Conservation (phyloP, 2,329 filamentous ascomycete genomes). For the Claviceps capensis region DNA sequence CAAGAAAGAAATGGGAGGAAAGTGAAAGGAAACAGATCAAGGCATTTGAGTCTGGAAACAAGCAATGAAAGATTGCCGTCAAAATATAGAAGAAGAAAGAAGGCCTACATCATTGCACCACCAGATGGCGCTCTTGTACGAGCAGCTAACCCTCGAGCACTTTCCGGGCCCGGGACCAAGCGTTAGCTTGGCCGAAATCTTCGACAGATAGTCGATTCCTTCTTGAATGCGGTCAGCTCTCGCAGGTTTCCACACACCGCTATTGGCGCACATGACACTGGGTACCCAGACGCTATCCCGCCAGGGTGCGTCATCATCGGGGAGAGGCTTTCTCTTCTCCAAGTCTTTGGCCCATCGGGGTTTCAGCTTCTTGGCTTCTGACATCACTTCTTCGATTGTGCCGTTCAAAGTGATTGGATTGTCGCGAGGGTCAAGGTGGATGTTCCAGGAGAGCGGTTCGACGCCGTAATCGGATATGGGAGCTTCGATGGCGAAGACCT, state of each 20-base stretch:
- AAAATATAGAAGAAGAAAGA: neutral
- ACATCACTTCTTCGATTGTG: neutral
- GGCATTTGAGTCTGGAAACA: too few relatives aligned
- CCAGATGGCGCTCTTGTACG: neutral
- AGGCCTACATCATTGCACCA: slow-evolving; percentile 4
- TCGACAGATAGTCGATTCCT: neutral
- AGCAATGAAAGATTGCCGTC: too few relatives aligned
- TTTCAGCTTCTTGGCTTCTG: neutral
- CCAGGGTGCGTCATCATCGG: neutral
- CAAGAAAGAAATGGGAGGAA: too few relatives aligned
- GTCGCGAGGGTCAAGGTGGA: neutral
- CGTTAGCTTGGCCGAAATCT: neutral
- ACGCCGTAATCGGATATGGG: neutral
- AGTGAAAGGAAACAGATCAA: too few relatives aligned
- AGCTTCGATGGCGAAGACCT: neutral
- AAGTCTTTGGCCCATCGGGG: neutral
- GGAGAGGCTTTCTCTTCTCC: neutral
- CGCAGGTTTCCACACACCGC: neutral
- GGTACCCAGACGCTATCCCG: neutral
- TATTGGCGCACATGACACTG: neutral
- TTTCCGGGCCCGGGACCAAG: neutral
- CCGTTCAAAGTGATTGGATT: neutral
- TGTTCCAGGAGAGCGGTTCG: neutral
- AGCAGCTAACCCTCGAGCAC: slow-evolving; percentile 1
- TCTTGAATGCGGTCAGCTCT: neutral